Evolutionary conservation across 2,329 filamentous ascomycete genomes (phyloP).

Genomic region (Cordyceps javanica): DNA sequence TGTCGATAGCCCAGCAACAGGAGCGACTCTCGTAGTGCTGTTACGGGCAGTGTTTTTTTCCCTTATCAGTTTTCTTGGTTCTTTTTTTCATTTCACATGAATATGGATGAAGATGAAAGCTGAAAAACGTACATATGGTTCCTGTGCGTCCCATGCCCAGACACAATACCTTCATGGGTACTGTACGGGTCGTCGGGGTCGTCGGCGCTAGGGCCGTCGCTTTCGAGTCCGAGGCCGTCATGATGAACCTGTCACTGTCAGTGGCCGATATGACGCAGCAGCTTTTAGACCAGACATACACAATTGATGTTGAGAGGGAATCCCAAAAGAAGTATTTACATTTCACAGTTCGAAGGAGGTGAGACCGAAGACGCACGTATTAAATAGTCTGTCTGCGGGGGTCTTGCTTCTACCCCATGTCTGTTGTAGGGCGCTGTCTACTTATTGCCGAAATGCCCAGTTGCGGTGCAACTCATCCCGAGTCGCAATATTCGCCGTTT

Average conservation of each 20-base stretch:
- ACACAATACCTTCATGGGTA: slow-evolving; percentile 11
- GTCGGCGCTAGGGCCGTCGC: not conserved
- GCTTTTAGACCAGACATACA: no score
- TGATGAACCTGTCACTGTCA: not conserved
- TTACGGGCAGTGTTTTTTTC: no score
- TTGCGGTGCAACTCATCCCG: no score
- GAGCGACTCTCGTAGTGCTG: slow-evolving; percentile 7
- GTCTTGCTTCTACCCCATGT: not conserved
- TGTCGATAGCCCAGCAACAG: slow-evolving; percentile 2
- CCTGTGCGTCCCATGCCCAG: slow-evolving; percentile 6
- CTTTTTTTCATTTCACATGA: not conserved
- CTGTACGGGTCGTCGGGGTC: slow-evolving; percentile 8
- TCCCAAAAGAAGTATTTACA: no score
- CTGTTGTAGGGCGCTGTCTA: not conserved
- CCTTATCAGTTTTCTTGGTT: not conserved
- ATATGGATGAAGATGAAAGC: no score
- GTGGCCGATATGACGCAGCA: not conserved
- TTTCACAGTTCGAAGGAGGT: not conserved
- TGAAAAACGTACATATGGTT: slow-evolving; percentile 7
- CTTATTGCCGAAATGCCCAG: not conserved
- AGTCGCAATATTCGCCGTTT: no score
- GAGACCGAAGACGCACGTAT: not conserved
- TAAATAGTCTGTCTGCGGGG: not conserved
- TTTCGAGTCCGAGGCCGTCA: not conserved
- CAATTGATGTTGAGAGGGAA: not conserved